These are phyloP conservation scores for Cryphonectria japonica DNA, from an alignment of 2,329 filamentous ascomycete genomes.

Conservation along the genomic window DNA sequence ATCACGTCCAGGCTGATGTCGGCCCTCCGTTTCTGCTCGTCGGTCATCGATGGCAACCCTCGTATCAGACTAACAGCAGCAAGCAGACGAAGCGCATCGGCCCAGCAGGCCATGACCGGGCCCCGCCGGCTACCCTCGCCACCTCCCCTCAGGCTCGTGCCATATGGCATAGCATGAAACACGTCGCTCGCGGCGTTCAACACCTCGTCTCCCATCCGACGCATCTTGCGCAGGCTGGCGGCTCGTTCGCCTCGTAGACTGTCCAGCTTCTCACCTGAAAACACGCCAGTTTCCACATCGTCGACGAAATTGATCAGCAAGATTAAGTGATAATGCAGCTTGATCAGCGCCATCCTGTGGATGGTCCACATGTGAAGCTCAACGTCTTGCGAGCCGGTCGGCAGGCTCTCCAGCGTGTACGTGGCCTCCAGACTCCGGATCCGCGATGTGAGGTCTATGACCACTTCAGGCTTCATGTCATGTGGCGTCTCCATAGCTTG, in stretches of 20 bases:
- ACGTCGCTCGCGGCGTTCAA: not conserved
- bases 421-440: not conserved
- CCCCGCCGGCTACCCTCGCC: not conserved
- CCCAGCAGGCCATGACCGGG: not conserved
- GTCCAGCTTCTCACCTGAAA: not conserved
- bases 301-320: constrained; percentile 1
- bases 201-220: constrained; percentile 4
- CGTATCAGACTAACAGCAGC: not conserved
- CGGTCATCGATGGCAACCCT: not conserved
- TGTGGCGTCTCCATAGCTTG: not conserved
- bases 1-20: not conserved
- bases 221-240: not conserved
- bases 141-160: not conserved
- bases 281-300: not conserved
- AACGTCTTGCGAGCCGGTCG: not conserved
- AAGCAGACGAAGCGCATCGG: constrained; percentile 1
- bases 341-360: not conserved
- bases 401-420: not conserved
- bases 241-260: not conserved
- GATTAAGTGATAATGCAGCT: constrained; percentile 3
- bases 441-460: not conserved
- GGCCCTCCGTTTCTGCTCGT: not conserved
- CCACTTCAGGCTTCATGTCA: not conserved
- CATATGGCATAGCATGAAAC: constrained; percentile 3
- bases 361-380: not conserved